These are phyloP conservation scores for Xylaria scruposa DNA, from an alignment of 495 filamentous ascomycete species.

Conservation along the genomic window DNA sequence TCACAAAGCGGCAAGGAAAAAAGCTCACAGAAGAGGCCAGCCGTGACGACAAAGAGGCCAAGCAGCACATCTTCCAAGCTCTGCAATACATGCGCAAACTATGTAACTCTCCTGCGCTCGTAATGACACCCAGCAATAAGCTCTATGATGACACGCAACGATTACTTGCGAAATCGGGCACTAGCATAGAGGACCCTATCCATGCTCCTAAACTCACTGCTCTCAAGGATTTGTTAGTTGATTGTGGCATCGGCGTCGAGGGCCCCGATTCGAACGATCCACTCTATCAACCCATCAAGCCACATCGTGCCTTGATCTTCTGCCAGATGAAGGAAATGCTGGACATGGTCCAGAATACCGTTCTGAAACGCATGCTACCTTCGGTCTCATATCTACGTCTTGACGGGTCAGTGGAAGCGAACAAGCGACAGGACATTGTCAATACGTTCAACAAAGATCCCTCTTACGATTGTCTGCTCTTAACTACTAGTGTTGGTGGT, in stretches of 20 bases:
- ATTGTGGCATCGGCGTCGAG: slow-evolving; percentile 90
- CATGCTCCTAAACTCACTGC: slow-evolving; percentile 95
- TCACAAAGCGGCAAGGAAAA: slow-evolving; percentile 89
- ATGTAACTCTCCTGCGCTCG: slow-evolving; percentile 94
- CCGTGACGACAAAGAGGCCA: slow-evolving; percentile 83
- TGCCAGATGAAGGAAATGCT: slow-evolving; percentile 99
- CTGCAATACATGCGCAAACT: slow-evolving; percentile 99
- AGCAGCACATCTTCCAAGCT: slow-evolving; percentile 98
- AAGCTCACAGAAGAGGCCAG: slow-evolving; percentile 79
- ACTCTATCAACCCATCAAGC: slow-evolving; percentile 77
- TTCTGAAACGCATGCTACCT: slow-evolving; percentile 83
- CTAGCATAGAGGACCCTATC: slow-evolving; percentile 78
- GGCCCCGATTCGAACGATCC: slow-evolving; percentile 69
- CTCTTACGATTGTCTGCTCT: slow-evolving; percentile 87
- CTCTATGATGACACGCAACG: slow-evolving; percentile 85
- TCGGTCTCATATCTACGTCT: slow-evolving; percentile 88
- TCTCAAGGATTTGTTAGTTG: slow-evolving; percentile 84
- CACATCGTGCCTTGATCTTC: slow-evolving; percentile 94
- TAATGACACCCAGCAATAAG: slow-evolving; percentile 92
- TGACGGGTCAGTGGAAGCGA: slow-evolving; percentile 89
- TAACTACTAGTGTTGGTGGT: slow-evolving; percentile 95
- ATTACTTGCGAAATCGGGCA: slow-evolving; percentile 71
- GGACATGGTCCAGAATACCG: slow-evolving; percentile 94
- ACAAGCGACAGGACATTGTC: slow-evolving; percentile 91
- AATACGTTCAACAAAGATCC: slow-evolving; percentile 98